Conservation (phyloP, 495 filamentous ascomycete species). For the Penicillium subrubescens region DNA sequence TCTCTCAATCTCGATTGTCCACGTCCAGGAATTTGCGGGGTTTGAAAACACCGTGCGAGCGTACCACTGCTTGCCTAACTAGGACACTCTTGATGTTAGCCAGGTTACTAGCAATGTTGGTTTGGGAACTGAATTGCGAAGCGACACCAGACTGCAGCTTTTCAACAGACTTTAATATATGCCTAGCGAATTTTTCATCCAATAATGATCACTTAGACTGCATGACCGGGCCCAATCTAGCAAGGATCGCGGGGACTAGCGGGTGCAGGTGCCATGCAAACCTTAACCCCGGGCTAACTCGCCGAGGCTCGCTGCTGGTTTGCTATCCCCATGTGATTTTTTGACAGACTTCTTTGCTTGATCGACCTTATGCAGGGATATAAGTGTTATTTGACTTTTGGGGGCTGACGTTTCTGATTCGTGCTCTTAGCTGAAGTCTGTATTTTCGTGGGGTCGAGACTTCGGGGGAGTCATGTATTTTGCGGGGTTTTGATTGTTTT, state of each 20-base stretch:
- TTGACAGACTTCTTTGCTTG: not conserved
- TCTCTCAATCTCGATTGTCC: not conserved
- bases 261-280: not conserved
- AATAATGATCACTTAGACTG: not conserved
- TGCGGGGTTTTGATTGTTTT: constrained; percentile 1
- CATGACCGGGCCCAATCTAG: not conserved
- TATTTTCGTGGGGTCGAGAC: not conserved
- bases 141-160: too few species aligned
- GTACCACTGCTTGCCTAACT: not conserved
- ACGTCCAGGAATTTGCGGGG: not conserved
- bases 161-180: too few species aligned
- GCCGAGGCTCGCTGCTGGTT: not conserved
- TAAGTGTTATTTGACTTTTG: not conserved
- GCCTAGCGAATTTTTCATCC: not conserved
- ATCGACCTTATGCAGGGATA: not conserved
- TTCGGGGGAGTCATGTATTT: not conserved
- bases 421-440: not conserved
- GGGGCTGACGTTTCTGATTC: not conserved
- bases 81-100: not conserved
- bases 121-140: not conserved
- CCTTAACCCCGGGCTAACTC: not conserved
- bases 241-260: constrained; percentile 6
- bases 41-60: not conserved
- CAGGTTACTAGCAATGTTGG: not conserved
- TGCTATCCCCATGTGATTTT: not conserved